Evolutionary conservation across 2,329 filamentous ascomycete species (phyloP).

Genomic region (Paraphoma chrysanthemicola): DNA sequence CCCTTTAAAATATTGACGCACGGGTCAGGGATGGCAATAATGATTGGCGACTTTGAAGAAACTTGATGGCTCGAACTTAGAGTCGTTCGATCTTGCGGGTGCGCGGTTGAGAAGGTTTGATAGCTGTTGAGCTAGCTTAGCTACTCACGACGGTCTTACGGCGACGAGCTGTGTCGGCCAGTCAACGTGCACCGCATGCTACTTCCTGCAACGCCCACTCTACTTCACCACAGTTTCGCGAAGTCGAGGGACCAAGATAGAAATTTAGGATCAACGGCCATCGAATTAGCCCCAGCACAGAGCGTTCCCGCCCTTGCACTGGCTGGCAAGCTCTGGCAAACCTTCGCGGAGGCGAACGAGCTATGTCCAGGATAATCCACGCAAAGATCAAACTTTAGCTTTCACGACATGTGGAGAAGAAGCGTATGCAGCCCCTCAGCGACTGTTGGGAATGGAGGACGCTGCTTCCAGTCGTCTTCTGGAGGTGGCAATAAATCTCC

Average conservation of each 20-base stretch:
- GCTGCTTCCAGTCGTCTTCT: constrained; percentile 1
- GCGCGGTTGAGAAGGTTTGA: constrained; percentile 4
- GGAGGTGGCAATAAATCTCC: constrained; percentile 2
- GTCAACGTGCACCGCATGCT: background rate
- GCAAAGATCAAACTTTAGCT: background rate
- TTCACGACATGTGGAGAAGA: background rate
- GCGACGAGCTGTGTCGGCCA: background rate
- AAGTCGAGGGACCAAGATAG: background rate
- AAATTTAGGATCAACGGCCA: background rate
- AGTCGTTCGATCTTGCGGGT: background rate
- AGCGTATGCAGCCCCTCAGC: background rate
- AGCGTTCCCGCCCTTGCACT: background rate
- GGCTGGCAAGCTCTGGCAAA: background rate
- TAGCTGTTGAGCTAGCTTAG: background rate
- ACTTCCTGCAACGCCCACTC: background rate
- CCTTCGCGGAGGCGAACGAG: background rate
- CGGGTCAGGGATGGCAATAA: background rate
- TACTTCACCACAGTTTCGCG: background rate
- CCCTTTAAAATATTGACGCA: background rate
- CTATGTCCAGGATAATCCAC: background rate
- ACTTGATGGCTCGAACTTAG: background rate
- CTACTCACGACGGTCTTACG: background rate
- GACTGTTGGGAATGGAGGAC: background rate
- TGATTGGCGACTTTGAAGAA: background rate
- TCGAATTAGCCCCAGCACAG: background rate